A percentile compares a stretch with the other conserved stretches of the same genome.
phyloP scores from a whole-genome alignment of 108 stramenopile genomes.

The Cyclotella choctawhatcheeana region DNA sequence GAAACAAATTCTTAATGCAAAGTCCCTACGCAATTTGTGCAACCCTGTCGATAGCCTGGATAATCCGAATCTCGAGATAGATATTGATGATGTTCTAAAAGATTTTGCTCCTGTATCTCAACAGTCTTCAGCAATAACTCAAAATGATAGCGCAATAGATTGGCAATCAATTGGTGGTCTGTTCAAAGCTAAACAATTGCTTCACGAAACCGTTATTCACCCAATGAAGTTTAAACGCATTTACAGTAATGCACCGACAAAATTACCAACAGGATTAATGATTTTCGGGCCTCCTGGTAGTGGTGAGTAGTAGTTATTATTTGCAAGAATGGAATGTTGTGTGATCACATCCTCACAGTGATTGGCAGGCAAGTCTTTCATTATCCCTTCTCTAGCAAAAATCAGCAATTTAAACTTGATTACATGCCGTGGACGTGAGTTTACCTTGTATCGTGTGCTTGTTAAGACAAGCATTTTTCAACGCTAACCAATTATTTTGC shows the following conservation, averaged over 20 bases:
- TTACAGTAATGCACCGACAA: slow-evolving; percentile 68
- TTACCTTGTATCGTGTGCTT: neutral
- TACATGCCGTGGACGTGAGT: slow-evolving; percentile 79
- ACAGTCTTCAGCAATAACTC: slow-evolving; percentile 39
- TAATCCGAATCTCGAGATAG: slow-evolving; percentile 12
- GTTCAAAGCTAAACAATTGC: slow-evolving; percentile 65
- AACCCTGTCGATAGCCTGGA: neutral
- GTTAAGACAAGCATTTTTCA: no score
- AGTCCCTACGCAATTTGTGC: slow-evolving; percentile 30
- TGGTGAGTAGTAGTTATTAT: no score
- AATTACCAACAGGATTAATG: slow-evolving; percentile 77
- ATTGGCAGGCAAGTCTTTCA: slow-evolving; percentile 77
- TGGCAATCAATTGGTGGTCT: slow-evolving; percentile 84
- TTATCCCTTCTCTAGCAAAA: slow-evolving; percentile 90
- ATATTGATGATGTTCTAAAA: slow-evolving; percentile 36
- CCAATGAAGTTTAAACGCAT: slow-evolving; percentile 75
- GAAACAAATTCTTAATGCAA: slow-evolving; percentile 36
- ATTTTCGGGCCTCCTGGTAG: slow-evolving; percentile 81
- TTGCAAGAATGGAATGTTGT: no score
- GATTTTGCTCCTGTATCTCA: slow-evolving; percentile 51
- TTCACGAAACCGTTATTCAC: slow-evolving; percentile 62
- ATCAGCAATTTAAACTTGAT: slow-evolving; percentile 86
- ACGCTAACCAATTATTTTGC: no score
- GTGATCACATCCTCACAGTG: no score
- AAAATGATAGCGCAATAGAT: slow-evolving; percentile 14